Percentiles rank a stretch among this genome's conserved stretches.
Evolutionary conservation across 805 yeast species (phyloP).

Genomic region (Saccharomycopsis malanga): DNA sequence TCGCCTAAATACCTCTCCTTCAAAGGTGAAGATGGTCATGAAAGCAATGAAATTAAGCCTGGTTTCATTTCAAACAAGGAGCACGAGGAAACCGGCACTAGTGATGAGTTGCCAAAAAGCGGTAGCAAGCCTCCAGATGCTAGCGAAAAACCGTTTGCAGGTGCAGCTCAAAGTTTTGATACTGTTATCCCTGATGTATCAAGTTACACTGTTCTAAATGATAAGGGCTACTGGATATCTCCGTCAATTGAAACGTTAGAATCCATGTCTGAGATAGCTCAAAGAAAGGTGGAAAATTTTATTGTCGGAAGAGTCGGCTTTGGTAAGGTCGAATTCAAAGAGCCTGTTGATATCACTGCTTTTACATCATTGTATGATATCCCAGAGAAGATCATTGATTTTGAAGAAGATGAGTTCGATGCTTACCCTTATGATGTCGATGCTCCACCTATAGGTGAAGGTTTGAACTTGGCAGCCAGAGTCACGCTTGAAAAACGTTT

Average conservation of each 20-base stretch:
- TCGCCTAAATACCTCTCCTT: slow-evolving; percentile 4
- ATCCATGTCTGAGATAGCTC: slow-evolving; percentile 51
- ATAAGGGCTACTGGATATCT: slow-evolving; percentile 80
- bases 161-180: too few relatives aligned
- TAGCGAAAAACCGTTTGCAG: background rate
- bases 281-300: slow-evolving; percentile 56
- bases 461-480: slow-evolving; percentile 69
- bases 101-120: background rate
- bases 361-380: slow-evolving; percentile 54
- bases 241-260: slow-evolving; percentile 66
- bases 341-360: slow-evolving; percentile 77
- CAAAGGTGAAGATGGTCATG: background rate
- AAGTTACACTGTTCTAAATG: slow-evolving; percentile 32
- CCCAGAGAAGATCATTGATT: slow-evolving; percentile 56
- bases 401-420: slow-evolving; percentile 52
- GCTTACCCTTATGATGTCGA: slow-evolving; percentile 64
- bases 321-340: slow-evolving; percentile 70
- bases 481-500: slow-evolving; percentile 74
- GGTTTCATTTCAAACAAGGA: background rate
- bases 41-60: background rate
- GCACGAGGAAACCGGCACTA: background rate
- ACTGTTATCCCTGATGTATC: background rate
- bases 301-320: slow-evolving; percentile 70
- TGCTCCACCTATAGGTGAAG: slow-evolving; percentile 69
- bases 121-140: background rate